Conservation (phyloP, 495 filamentous ascomycete species). For the Clavariopsis aquatica region DNA sequence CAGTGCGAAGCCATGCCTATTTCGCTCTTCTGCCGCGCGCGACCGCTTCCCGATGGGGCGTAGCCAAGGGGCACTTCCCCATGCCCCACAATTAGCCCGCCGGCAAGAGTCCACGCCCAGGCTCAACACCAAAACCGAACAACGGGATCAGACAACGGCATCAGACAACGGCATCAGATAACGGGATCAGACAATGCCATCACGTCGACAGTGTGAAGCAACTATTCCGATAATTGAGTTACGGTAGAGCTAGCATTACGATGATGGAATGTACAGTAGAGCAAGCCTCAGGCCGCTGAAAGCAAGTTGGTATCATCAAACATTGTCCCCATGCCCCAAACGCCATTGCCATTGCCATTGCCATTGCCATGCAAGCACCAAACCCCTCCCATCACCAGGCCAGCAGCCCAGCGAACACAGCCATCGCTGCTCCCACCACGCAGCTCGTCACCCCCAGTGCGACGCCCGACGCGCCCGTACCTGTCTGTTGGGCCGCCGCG, state of each 20-base stretch:
- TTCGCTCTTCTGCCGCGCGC: background rate
- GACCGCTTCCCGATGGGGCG: background rate
- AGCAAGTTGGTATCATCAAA: constrained; percentile 10
- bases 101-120: background rate
- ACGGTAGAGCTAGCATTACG: background rate
- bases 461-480: constrained; percentile 11
- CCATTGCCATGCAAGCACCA: background rate
- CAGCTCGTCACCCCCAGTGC: constrained; percentile 6
- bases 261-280: constrained; percentile 7
- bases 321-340: background rate
- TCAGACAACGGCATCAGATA: background rate
- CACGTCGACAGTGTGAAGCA: too few species aligned
- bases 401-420: constrained; percentile 20
- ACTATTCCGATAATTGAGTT: too few species aligned
- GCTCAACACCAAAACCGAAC: background rate
- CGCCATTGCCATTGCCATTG: constrained; percentile 8
- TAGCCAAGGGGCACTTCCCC: background rate
- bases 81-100: constrained; percentile 9
- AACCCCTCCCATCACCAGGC: constrained; percentile 1
- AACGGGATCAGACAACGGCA: too few species aligned
- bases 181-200: background rate
- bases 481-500: constrained; percentile 18
- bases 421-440: constrained; percentile 10
- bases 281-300: constrained; percentile 9
- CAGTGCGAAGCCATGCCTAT: background rate